Conservation (phyloP, 2,329 filamentous ascomycete species). For the Sordariomycetes sp. region DNA sequence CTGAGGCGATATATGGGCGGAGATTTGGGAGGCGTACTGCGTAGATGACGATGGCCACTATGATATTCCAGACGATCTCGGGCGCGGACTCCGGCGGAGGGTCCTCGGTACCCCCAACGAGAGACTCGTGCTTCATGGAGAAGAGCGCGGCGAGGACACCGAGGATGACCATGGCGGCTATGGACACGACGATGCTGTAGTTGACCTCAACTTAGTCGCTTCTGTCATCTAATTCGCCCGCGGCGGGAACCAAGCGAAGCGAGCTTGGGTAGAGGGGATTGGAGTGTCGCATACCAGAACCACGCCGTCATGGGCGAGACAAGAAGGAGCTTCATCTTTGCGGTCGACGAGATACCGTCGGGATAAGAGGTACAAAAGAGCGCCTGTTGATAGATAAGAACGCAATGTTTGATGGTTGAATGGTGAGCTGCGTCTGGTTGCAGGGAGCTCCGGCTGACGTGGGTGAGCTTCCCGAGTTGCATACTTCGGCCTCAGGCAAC, state of each 20-base stretch:
- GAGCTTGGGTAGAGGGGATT: neutral
- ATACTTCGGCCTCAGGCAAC: neutral
- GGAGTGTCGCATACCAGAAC: neutral
- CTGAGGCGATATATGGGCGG: neutral
- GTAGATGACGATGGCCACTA: slow-evolving; percentile 80
- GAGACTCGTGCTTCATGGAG: slow-evolving; percentile 64
- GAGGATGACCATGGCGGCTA: slow-evolving; percentile 53
- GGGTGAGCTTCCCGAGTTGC: neutral
- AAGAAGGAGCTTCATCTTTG: slow-evolving; percentile 1
- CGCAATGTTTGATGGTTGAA: neutral
- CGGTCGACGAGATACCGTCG: neutral
- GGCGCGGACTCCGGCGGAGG: slow-evolving; percentile 57
- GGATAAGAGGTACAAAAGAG: neutral
- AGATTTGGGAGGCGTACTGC: slow-evolving; percentile 42
- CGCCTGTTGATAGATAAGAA: neutral
- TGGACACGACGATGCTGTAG: slow-evolving; percentile 55
- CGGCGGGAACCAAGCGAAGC: neutral
- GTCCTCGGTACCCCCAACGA: slow-evolving; percentile 63
- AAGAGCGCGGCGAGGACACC: slow-evolving; percentile 57
- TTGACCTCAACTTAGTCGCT: neutral
- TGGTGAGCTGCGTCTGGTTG: neutral
- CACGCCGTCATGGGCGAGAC: slow-evolving; percentile 1
- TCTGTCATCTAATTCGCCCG: neutral
- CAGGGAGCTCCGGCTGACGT: neutral
- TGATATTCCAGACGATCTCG: slow-evolving; percentile 73